Evolutionary conservation across 495 filamentous ascomycete species (phyloP), one percentile per base, ranked within the genome.

Genomic region (Aspergillus coremiiformis): DNA sequence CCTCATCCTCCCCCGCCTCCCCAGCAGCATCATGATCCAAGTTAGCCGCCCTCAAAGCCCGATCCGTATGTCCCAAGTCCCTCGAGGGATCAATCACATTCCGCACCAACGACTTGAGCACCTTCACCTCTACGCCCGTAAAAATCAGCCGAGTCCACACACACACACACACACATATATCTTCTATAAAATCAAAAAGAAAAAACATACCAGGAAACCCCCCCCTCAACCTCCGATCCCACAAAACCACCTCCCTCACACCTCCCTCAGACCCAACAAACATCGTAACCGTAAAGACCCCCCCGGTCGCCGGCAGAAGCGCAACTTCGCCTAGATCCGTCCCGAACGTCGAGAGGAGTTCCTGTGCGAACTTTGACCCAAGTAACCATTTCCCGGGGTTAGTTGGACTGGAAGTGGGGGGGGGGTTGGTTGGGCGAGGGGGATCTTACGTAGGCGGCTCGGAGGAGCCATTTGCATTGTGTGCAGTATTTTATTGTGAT

Each of bases 301-400:
- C 93, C 21, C 93, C 91, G 0, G 89, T 95, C 15, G 82, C 64
- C 0, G 93, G 93, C 35, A 92, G 78, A 0, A 98, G 82, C n/a
- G 93, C 81, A 12, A 98, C 85, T 67, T 97, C 92, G 41, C 92
- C 90, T 0, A 98, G 77, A 49, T 83, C 76, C 11, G 83, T 90
- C 45, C 79, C 77, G 74, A 98, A 98, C 6, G 93, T 98, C n/a
- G 89, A 93, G 53, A 98, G 84, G 47, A 98, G 87, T 70, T 98
- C 93, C 81, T 98, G 93, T 39, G 87, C 90, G 70, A 87, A 96
- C 89, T 95, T 17, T 45, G n/a, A n/a, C n/a, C n/a, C n/a, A n/a
- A n/a, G n/a, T n/a, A 10, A n/a, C 9, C 23, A 26, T 14, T 23
- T 27, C 8, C 4, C 8, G 24, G 24, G 24, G 24, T 4, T 27